Evolutionary conservation across 768 basidiomycete genomes (phyloP), one percentile per base, ranked within the genome.

Genomic region (Phallus indusiatus): DNA sequence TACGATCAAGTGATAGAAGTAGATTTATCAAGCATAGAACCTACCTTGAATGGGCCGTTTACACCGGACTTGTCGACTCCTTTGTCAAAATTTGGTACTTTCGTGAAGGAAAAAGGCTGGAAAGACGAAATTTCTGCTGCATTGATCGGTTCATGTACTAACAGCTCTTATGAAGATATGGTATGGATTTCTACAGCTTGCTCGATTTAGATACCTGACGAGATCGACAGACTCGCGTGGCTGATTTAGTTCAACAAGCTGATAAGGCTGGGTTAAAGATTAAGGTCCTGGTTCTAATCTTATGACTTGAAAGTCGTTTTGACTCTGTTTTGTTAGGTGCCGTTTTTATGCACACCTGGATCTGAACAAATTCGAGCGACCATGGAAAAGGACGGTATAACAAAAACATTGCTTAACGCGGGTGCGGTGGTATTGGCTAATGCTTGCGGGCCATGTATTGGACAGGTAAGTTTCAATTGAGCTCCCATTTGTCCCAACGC

Each of bases 71-170:
- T 98, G 48, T 88, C 94, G 1, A 98, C 94, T 0, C 94, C 95
- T 11, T 72, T 99, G 14, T 96, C 94, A 14, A 84, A 86, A 66
- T 98, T 99, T 68, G 85, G 82, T 33, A 67, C 76, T 5, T 85
- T 95, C 69, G 78, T 97, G 18, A 75, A 83, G 69, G 82, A 86
- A 63, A 88, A 92, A 70, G 88, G 88, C 11, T 98, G 94, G 92
- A 93, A 92, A 70, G 90, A 94, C 67, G 87, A 91, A 69, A 75
- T 98, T 54, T 88, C 93, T 11, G 95, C 94, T 21, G 83, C 79
- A 53, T 78, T 99, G 24, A 99, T 99, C 67, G 96, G 96, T 21
- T 96, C 93, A n/a, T 99, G 96, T 72, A 99, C 96, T 33, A 99
- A 99, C 71, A 96, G 94, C 60, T 96, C 94, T 5, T 99, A 98